These are phyloP conservation scores for Phytophthora europaea DNA, from an alignment of 352 stramenopile genomes.

Conservation along the genomic window DNA sequence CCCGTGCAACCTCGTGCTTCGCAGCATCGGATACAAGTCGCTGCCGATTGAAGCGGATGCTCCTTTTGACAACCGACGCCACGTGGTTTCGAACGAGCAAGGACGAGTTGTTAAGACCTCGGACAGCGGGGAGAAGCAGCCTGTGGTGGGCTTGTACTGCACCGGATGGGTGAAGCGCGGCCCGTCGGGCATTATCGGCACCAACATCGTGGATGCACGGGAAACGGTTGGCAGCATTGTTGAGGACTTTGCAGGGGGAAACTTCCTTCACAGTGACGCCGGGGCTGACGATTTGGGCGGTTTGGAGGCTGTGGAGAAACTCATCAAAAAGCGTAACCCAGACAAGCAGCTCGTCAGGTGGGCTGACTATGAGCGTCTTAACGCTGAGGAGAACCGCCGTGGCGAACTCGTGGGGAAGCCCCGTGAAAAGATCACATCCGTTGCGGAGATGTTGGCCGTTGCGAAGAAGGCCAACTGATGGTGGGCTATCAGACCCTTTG, in stretches of 20 bases:
- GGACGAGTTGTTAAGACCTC: constrained; percentile 65
- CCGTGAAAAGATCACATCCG: constrained; percentile 85
- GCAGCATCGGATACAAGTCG: constrained; percentile 95
- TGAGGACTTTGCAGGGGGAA: constrained; percentile 79
- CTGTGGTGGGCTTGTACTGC: constrained; percentile 93
- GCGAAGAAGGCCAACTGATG: constrained; percentile 34
- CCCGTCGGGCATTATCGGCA: constrained; percentile 98
- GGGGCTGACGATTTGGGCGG: constrained; percentile 31
- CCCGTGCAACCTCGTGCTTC: constrained; percentile 76
- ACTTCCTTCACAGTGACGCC: constrained; percentile 46
- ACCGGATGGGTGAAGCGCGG: constrained; percentile 98
- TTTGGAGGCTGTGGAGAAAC: constrained; percentile 52
- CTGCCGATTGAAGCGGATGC: constrained; percentile 65
- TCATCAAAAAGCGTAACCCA: constrained; percentile 60
- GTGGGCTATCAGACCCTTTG: background rate
- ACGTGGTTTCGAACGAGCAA: constrained; percentile 71
- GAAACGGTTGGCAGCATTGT: constrained; percentile 96
- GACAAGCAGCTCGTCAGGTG: constrained; percentile 79
- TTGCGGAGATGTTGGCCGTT: constrained; percentile 78
- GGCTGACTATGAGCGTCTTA: constrained; percentile 71
- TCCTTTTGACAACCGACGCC: constrained; percentile 86
- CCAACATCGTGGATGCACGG: constrained; percentile 98
- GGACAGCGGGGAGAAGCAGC: constrained; percentile 40
- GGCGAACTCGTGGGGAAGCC: constrained; percentile 71
- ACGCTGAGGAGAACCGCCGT: constrained; percentile 67